Base-by-base conservation (phyloP, 352 stramenopile genomes). In the Pythium apleroticum region DNA sequence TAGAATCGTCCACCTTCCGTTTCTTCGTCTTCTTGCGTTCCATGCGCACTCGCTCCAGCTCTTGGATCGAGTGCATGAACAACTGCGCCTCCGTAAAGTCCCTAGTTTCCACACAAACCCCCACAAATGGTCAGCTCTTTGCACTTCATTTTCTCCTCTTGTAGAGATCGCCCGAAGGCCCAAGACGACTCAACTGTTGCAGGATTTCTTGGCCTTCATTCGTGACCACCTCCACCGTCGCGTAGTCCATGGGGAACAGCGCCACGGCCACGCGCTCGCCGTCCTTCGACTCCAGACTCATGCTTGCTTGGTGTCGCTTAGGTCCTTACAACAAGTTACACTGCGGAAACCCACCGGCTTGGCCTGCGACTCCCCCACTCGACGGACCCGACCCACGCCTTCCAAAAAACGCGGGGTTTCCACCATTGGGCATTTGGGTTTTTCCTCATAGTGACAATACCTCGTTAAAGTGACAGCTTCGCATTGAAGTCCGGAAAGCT, bases 81-180 rank as follows among this genome's bases (percentile, higher is more conserved):
- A 93, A 48, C 68, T 96, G 86, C 53, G 81, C 82, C 35, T 94
- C 84, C 20, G 83, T 87, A 52, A 95, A 92, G 43, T 96, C 86
- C 66, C 88, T 96, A 50, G 20, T 50, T 33, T 20, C 33, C 55
- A 63, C 12, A 9, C 46, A 61, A 48, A 67, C 48, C 53, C 25
- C 17, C 12, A 57, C 9, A 28, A 56, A 31, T 14, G 24, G 46
- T 59, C 56, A 65, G 28, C 15, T 12, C 33, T 19, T 25, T 46
- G 11, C 3, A 12, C 20, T n/a, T 5, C 31, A 24, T 15, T 59
- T 20, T 20, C 52, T 59, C 31, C 14, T 25, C 31, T 31, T 59
- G 57, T 27, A 62, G n/a, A 43, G 17, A 25, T 2, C 39, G 39
- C 41, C 39, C 28, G 20, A 7, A n/a, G 35, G 35, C 30, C 20